These are phyloP conservation scores for Rubroboletus pulcherrimus DNA, from an alignment of 768 basidiomycete genomes.

Conservation along the genomic window DNA sequence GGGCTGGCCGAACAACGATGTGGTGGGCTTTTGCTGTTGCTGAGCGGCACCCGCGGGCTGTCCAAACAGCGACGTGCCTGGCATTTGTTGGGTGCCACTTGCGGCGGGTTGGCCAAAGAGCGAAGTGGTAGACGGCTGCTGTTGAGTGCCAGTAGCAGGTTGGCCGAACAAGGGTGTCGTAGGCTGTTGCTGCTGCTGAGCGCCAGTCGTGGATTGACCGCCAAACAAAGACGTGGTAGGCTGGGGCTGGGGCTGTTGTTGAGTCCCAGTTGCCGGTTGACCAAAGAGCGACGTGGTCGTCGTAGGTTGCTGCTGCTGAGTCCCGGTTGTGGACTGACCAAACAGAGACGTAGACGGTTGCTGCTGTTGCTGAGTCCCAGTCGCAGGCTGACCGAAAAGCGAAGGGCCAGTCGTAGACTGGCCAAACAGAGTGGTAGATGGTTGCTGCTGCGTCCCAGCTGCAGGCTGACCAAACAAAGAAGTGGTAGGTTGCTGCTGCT, in stretches of 20 bases:
- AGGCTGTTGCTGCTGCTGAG: conserved; percentile 19
- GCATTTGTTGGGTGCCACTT: conserved; percentile 28
- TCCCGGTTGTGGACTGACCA: conserved; percentile 22
- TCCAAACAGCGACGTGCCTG: conserved; percentile 36
- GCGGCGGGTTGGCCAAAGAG: conserved; percentile 28
- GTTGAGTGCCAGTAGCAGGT: conserved; percentile 30
- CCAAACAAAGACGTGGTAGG: conserved; percentile 26
- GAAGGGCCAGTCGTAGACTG: conserved; percentile 15
- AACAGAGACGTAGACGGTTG: conserved; percentile 27
- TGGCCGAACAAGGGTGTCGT: conserved; percentile 25
- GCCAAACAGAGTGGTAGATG: conserved; percentile 19
- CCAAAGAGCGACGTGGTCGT: conserved; percentile 34
- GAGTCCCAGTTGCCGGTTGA: conserved; percentile 22
- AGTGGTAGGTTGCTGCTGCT: background rate
- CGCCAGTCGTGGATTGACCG: conserved; percentile 4
- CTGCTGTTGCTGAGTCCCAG: conserved; percentile 32
- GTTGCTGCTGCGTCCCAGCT: conserved; percentile 18
- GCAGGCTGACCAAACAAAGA: conserved; percentile 15
- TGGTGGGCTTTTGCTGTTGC: conserved; percentile 25
- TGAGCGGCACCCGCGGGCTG: conserved; percentile 25
- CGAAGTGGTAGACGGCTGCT: conserved; percentile 29
- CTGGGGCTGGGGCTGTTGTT: conserved; percentile 26
- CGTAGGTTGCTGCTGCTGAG: conserved; percentile 25
- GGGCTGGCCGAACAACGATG: conserved; percentile 31
- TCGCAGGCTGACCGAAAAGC: conserved; percentile 33